A percentile compares a stretch with the other conserved stretches of the same genome.
phyloP scores from a whole-genome alignment of 2,329 filamentous ascomycete species.

The Cladophialophora carrionii region DNA sequence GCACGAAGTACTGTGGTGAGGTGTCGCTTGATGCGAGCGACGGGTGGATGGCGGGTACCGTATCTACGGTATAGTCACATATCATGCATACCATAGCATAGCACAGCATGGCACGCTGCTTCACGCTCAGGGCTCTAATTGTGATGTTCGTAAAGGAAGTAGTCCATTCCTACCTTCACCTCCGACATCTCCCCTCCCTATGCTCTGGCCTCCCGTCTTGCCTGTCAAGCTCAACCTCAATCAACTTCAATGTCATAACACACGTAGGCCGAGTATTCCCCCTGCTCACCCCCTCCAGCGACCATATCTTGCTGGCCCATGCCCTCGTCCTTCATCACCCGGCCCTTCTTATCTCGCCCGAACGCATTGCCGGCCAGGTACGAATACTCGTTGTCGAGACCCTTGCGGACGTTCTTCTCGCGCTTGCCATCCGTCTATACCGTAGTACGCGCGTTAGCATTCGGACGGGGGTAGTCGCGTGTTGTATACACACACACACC shows the following conservation, averaged over 20 bases:
- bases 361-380: conserved; percentile 95
- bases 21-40: neutral
- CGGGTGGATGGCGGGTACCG: neutral
- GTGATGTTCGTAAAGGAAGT: neutral
- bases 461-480: neutral
- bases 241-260: conserved; percentile 91
- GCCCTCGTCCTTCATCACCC: conserved; percentile 86
- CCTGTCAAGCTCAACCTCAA: conserved; percentile 8
- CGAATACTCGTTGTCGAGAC: conserved; percentile 81
- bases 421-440: conserved; percentile 78
- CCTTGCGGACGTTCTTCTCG: conserved; percentile 75
- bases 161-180: neutral
- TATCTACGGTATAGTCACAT: neutral
- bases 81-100: neutral
- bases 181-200: neutral
- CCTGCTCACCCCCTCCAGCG: conserved; percentile 64
- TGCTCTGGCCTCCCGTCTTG: neutral
- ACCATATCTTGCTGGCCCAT: conserved; percentile 69
- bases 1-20: neutral
- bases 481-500: neutral
- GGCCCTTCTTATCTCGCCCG: conserved; percentile 88
- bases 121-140: conserved; percentile 1
- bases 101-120: neutral
- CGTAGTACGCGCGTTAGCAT: conserved; percentile 4
- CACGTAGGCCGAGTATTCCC: conserved; percentile 93